A percentile compares a stretch with the other conserved stretches of the same genome.
Conservation (phyloP, 2,329 filamentous ascomycete species). For the Trichophyton mentagrophytes region DNA sequence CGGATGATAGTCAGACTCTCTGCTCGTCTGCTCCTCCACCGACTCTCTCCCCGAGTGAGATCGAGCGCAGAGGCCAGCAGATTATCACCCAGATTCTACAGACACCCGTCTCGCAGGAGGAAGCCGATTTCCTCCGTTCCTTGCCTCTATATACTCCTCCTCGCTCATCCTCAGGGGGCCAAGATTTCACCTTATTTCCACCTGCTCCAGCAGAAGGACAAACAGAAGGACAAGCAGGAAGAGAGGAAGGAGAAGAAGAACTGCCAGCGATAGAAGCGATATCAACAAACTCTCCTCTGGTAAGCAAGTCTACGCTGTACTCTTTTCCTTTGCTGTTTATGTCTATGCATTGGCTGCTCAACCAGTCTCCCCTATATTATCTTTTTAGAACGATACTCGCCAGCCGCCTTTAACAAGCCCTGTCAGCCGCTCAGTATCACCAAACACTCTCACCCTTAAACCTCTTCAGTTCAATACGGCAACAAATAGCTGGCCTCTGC, state of each 20-base stretch:
- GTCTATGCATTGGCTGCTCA: neutral
- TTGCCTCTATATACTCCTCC: neutral
- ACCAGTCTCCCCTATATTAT: neutral
- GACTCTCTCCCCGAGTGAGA: neutral
- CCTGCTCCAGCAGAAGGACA: neutral
- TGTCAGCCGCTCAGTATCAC: neutral
- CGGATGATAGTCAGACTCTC: neutral
- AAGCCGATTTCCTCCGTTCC: neutral
- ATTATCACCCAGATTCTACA: neutral
- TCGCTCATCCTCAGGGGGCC: neutral
- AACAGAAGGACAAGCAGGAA: no score
- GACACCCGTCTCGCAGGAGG: neutral
- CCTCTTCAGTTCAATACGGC: neutral
- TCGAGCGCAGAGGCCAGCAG: neutral
- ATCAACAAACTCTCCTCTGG: neutral
- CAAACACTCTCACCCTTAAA: neutral
- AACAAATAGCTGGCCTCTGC: neutral
- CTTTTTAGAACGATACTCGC: neutral
- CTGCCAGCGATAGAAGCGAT: neutral
- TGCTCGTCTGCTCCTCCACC: neutral
- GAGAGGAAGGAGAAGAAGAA: neutral
- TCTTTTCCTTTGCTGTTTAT: no score
- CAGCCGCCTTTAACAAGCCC: neutral
- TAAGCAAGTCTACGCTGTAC: neutral
- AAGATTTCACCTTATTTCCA: neutral